phyloP scores from a whole-genome alignment of 768 basidiomycete genomes.

The Leucosporidium creatinivorum region DNA sequence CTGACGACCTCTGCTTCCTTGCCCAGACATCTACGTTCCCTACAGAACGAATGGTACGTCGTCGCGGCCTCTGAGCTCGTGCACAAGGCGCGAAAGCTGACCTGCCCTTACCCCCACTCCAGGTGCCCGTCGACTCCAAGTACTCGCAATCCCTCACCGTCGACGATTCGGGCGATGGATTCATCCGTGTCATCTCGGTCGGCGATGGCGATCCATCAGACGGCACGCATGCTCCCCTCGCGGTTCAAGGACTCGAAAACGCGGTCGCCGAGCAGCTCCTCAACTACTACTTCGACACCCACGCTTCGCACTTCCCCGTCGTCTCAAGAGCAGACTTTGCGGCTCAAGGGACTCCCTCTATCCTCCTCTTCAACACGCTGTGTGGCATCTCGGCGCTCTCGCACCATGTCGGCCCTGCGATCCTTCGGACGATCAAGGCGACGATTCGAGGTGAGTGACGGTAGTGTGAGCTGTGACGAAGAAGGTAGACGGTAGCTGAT shows the following conservation, averaged over 20 bases:
- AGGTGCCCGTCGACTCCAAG: slow-evolving; percentile 57
- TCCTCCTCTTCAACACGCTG: slow-evolving; percentile 81
- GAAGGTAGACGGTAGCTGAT: no score
- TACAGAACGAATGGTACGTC: slow-evolving; percentile 68
- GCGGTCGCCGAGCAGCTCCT: slow-evolving; percentile 72
- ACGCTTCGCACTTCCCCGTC: slow-evolving; percentile 76
- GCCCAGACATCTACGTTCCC: slow-evolving; percentile 63
- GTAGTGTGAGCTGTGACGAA: no score
- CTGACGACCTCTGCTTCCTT: slow-evolving; percentile 55
- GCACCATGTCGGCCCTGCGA: slow-evolving; percentile 68
- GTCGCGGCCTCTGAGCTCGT: slow-evolving; percentile 36
- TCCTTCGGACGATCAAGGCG: slow-evolving; percentile 85
- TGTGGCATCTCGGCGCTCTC: slow-evolving; percentile 81
- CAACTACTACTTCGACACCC: slow-evolving; percentile 83
- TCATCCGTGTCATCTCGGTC: slow-evolving; percentile 61
- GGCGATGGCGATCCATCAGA: slow-evolving; percentile 25
- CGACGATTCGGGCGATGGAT: slow-evolving; percentile 70
- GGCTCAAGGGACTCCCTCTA: slow-evolving; percentile 62
- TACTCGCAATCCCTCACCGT: slow-evolving; percentile 86
- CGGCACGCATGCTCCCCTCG: background rate
- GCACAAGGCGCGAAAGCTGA: no score
- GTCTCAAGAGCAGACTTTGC: slow-evolving; percentile 84
- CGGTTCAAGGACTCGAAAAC: slow-evolving; percentile 53
- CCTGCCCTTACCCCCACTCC: no score
- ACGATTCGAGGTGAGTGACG: slow-evolving; percentile 55